Conservation (phyloP, 176 grass and related monocot species). For the Zoysia japonica region DNA sequence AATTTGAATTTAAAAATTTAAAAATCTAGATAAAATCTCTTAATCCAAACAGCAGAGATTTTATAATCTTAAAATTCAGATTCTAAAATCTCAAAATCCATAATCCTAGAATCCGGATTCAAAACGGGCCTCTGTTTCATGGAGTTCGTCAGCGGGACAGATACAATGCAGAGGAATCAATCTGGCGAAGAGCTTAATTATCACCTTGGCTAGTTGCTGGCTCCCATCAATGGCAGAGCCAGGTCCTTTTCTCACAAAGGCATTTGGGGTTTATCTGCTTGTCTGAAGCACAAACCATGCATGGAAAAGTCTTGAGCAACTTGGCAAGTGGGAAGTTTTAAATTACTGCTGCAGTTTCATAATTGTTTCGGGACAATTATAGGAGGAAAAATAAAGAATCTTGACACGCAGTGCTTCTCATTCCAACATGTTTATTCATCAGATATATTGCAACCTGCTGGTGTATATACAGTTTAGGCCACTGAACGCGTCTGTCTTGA, state of each 20-base stretch:
- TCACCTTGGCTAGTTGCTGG: background rate
- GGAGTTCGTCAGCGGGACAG: background rate
- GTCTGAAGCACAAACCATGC: slow-evolving; percentile 24
- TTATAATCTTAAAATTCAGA: too few relatives aligned
- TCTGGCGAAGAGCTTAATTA: background rate
- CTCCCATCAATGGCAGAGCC: background rate
- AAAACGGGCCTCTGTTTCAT: background rate
- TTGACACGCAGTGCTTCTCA: background rate
- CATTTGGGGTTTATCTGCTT: slow-evolving; percentile 10
- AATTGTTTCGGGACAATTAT: background rate
- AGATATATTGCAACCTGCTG: background rate
- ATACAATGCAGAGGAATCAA: background rate
- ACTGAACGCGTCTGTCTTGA: background rate
- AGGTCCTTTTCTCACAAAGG: slow-evolving; percentile 1
- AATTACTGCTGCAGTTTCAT: background rate
- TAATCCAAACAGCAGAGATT: too few relatives aligned
- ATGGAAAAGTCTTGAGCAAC: slow-evolving; percentile 20
- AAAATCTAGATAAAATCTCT: too few relatives aligned
- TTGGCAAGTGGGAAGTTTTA: slow-evolving; percentile 32
- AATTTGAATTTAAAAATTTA: too few relatives aligned
- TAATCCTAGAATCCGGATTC: too few relatives aligned
- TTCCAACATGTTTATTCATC: background rate
- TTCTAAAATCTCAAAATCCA: too few relatives aligned
- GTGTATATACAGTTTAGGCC: background rate
- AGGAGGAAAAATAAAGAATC: background rate